phyloP scores from a whole-genome alignment of 805 yeast genomes.

The Zygosaccharomyces siamensis region DNA sequence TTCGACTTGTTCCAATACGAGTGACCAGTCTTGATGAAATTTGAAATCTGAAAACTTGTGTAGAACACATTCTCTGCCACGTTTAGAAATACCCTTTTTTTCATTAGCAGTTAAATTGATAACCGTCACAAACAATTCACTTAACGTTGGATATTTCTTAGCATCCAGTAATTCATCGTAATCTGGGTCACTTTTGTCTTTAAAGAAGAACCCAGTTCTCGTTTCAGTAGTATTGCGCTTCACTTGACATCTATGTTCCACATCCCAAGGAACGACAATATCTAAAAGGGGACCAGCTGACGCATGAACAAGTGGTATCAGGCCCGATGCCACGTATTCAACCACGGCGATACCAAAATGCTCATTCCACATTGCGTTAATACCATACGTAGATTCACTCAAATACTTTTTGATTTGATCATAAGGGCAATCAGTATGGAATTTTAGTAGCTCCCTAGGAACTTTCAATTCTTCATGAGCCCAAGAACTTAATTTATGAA shows the following conservation, averaged over 20 bases:
- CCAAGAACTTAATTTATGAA: conserved; percentile 43
- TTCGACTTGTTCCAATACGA: conserved; percentile 21
- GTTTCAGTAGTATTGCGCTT: conserved; percentile 35
- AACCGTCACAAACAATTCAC: conserved; percentile 45
- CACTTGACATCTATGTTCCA: conserved; percentile 25
- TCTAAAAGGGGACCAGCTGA: conserved; percentile 93
- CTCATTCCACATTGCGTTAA: conserved; percentile 99
- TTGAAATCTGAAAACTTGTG: conserved; percentile 57
- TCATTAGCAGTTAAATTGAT: conserved; percentile 38
- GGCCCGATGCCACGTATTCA: conserved; percentile 81
- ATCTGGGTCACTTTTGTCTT: conserved; percentile 69
- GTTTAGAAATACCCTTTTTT: conserved; percentile 39
- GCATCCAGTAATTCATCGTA: conserved; percentile 27
- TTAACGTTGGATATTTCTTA: conserved; percentile 43
- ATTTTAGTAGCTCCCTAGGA: conserved; percentile 40
- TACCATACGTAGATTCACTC: conserved; percentile 59
- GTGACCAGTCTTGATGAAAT: conserved; percentile 55
- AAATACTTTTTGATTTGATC: conserved; percentile 53
- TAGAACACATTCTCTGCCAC: conserved; percentile 43
- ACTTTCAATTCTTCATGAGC: conserved; percentile 42
- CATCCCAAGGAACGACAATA: conserved; percentile 61
- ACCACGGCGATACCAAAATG: conserved; percentile 98
- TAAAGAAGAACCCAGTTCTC: conserved; percentile 77
- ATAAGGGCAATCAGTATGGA: conserved; percentile 73
- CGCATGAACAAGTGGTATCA: conserved; percentile 86